These are phyloP conservation scores for Stemphylium beticola DNA, from an alignment of 2,329 filamentous ascomycete genomes.

Conservation along the genomic window DNA sequence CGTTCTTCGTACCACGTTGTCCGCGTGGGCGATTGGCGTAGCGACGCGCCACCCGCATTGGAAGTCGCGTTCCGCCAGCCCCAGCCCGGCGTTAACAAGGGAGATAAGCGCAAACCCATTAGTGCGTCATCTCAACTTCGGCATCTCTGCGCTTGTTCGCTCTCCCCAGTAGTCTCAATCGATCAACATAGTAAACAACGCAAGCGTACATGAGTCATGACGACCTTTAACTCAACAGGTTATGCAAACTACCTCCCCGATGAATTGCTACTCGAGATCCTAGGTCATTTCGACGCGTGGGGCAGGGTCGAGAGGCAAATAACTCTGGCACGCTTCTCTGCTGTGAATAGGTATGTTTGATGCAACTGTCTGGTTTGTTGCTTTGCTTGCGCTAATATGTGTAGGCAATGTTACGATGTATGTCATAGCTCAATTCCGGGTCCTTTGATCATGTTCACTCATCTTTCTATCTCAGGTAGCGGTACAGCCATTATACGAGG, in stretches of 20 bases:
- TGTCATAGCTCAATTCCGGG: neutral
- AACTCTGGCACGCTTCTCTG: conserved; percentile 59
- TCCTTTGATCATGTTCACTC: neutral
- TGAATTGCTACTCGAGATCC: conserved; percentile 60
- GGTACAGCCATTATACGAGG: conserved; percentile 59
- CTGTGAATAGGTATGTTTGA: conserved; percentile 44
- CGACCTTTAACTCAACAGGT: neutral
- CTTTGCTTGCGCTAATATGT: conserved; percentile 6
- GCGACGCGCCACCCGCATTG: neutral
- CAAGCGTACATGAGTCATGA: neutral
- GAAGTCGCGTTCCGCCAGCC: neutral
- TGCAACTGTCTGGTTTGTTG: neutral
- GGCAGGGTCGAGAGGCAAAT: conserved; percentile 48
- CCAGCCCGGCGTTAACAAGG: neutral
- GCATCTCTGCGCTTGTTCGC: conserved; percentile 1
- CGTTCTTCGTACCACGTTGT: neutral
- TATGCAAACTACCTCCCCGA: conserved; percentile 56
- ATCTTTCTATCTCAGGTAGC: conserved; percentile 29
- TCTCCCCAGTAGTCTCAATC: neutral
- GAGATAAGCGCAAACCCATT: conserved; percentile 3
- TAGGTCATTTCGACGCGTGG: conserved; percentile 51
- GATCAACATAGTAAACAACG: neutral
- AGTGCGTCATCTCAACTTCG: conserved; percentile 10
- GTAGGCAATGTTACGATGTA: conserved; percentile 62
- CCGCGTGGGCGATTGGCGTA: neutral